Percentiles rank a stretch among this genome's conserved stretches.
phyloP scores from a whole-genome alignment of 768 basidiomycete genomes.

The Mycena sanguinolenta region DNA sequence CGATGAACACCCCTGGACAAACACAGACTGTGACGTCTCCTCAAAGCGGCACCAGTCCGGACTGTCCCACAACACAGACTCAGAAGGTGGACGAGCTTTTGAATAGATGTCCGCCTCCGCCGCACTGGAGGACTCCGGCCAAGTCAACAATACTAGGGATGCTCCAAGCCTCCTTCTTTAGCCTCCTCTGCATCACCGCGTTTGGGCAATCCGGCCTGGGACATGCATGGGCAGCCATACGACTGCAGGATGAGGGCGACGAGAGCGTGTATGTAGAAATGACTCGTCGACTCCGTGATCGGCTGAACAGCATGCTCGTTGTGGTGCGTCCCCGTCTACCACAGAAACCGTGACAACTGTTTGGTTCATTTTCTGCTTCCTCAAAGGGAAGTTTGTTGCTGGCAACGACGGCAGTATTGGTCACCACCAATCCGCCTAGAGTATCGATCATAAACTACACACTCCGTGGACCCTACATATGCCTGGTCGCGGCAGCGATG shows the following conservation, averaged over 20 bases:
- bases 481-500: too few relatives aligned
- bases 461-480: slow-evolving; percentile 15
- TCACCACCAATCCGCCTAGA: slow-evolving; percentile 10
- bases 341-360: not conserved
- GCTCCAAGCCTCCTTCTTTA: not conserved
- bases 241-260: slow-evolving; percentile 12
- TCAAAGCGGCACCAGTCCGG: too few relatives aligned
- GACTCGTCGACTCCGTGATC: not conserved
- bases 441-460: slow-evolving; percentile 4
- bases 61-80: too few relatives aligned
- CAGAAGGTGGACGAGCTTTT: slow-evolving; percentile 10
- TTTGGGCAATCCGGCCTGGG: slow-evolving; percentile 2
- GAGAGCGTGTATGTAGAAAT: slow-evolving; percentile 5
- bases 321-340: slow-evolving; percentile 7
- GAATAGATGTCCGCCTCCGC: not conserved
- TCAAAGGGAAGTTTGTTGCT: slow-evolving; percentile 22
- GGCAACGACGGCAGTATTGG: slow-evolving; percentile 12
- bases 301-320: slow-evolving; percentile 3
- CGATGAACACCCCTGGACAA: too few relatives aligned
- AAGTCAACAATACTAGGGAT: too few relatives aligned
- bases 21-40: too few relatives aligned
- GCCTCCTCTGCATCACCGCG: not conserved
- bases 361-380: not conserved
- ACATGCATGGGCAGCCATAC: slow-evolving; percentile 10
- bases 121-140: not conserved